A percentile compares a stretch with the other conserved stretches of the same genome.
Evolutionary conservation across 2,329 filamentous ascomycete species (phyloP).

Genomic region (Curvularia spicifera): DNA sequence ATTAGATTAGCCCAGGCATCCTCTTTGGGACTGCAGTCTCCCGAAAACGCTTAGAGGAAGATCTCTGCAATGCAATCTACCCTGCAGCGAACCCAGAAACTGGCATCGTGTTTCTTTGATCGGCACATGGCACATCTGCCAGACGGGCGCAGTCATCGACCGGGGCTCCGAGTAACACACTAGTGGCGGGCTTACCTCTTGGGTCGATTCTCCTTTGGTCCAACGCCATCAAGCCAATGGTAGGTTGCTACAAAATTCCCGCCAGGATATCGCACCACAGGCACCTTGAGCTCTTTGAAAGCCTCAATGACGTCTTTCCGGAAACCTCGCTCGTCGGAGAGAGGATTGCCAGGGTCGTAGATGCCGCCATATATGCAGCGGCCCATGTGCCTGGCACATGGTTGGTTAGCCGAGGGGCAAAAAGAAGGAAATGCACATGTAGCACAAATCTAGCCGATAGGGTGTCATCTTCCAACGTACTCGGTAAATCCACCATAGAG

Average conservation of each 20-base stretch:
- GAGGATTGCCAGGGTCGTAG: conserved; percentile 75
- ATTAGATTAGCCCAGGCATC: conserved; percentile 9
- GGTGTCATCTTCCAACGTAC: conserved; percentile 55
- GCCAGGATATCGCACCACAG: conserved; percentile 80
- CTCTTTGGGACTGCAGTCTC: neutral
- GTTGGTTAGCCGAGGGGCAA: conserved; percentile 31
- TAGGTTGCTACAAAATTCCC: conserved; percentile 87
- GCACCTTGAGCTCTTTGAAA: conserved; percentile 74
- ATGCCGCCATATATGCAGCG: conserved; percentile 87
- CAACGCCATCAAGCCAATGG: conserved; percentile 83
- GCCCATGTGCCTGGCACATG: conserved; percentile 74
- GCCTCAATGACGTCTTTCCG: conserved; percentile 78
- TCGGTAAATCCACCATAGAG: conserved; percentile 87
- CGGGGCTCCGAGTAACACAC: neutral
- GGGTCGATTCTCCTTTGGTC: conserved; percentile 73
- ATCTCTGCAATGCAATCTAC: neutral
- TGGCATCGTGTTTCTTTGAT: no score
- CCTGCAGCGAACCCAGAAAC: neutral
- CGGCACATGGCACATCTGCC: neutral
- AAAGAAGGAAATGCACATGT: conserved; percentile 7
- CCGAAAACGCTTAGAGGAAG: neutral
- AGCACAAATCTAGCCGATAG: neutral
- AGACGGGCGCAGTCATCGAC: neutral
- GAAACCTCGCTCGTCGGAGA: conserved; percentile 78
- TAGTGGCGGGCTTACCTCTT: conserved; percentile 49